Base-by-base conservation (phyloP, 306 rosid species). In the Luffa acutangula region DNA sequence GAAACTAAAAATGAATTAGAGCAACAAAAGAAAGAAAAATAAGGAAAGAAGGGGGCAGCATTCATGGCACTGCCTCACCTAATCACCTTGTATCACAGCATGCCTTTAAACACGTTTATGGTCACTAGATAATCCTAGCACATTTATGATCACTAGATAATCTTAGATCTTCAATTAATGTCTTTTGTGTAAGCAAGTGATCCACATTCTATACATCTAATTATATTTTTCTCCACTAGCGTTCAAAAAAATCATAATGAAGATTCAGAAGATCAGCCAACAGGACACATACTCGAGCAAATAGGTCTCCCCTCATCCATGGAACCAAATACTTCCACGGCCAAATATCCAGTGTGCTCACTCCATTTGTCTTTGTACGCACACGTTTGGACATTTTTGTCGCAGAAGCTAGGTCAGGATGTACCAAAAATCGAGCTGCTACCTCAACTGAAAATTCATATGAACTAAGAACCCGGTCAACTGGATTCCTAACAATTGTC, bases 261-360 rank as follows among this genome's bases (percentile, higher is more conserved):
- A 52, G 51, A 52, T 49, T 80, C 78, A 77, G 20, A 57, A 76
- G 49, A 78, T 52, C 39, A 21, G 41, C 48, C 48, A 15, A 42
- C 31, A 65, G 17, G 34, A 78, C 41, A 76, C 80, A 69, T 89
- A 93, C 99, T 89, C 98, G 90, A 65, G 89, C 78, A 85, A 96
- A 96, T 59, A 93, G 90, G 83, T 96, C 99, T 83, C 86, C 87
- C 81, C 98, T 88, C 96, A 96, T 96, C 99, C 98, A 91, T 0
- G 97, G 99, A 84, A 96, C 99, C 82, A 93, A 89, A 85, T 91
- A 90, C 85, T 96, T 96, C 99, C 99, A 96, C 3, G 99, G 99
- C 99, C 99, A 96, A 74, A 96, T 93, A 85, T 91, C 98, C 81
- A 96, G 85, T 37, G 99, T 96, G 86, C 98, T 96, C 58, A 90